Evolutionary conservation across 805 yeast genomes (phyloP), one percentile per base, ranked within the genome.

Genomic region (Kurtzmaniella fragi): DNA sequence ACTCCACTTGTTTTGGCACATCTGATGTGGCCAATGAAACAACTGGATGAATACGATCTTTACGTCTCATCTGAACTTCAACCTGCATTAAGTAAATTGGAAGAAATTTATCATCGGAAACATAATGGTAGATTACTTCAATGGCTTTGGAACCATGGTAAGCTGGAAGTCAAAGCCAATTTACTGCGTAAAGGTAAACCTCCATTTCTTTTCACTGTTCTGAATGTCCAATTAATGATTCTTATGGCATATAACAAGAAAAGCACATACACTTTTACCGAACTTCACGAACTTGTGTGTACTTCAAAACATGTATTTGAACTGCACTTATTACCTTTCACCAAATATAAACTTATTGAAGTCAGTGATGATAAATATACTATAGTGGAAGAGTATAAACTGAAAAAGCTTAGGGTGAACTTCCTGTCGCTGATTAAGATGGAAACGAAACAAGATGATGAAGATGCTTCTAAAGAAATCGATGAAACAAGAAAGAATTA

Each of bases 71-170:
- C 70, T 4, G 84, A 79, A 46, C 70, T 95, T 42, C 57, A 69
- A 41, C 70, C 71, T 31, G 77, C 95, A 1, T 77, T 82, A 50
- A 78, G 81, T 38, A 76, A 77, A 39, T 79, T 91, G 40, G 80
- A 80, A 41, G 71, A 75, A 31, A 71, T 84, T 43, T 95, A 91
- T 60, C 71, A 77, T 32, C 67, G 71, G 28, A 82, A 84, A 52
- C 97, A 91, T 61, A 77, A 71, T 45, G 97, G 97, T 10, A 77
- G 98, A 61, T 80, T 87, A 47, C 75, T 93, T 51, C 84, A 86
- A 55, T 93, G 99, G 99, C 75, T 91, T 43, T 93, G 97, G 97
- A 84, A 88, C 52, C 79, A 87, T 56, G 87, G 95, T 34, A 84
- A 91, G 59, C 93, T 95, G 43, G 99, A 93, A 59, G 64, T 93